Evolutionary conservation across 1,139 yeast species (phyloP).

Genomic region (Trichomonascaceae sp.): DNA sequence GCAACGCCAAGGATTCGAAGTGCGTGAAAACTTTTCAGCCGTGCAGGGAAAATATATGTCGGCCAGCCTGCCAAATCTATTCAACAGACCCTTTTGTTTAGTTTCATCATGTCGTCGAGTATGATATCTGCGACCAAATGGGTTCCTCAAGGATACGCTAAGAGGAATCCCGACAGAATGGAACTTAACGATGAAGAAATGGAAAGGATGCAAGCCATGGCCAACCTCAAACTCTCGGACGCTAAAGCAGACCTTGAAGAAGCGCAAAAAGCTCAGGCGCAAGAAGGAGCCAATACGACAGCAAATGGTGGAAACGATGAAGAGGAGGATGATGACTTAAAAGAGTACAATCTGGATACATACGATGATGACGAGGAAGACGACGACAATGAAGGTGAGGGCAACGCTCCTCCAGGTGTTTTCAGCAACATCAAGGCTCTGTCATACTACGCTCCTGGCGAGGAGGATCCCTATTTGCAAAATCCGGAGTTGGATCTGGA

Average conservation of each 20-base stretch:
- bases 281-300: constrained; percentile 6
- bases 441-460: constrained; percentile 45
- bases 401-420: constrained; percentile 28
- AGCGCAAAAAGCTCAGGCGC: constrained; percentile 20
- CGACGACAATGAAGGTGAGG: constrained; percentile 27
- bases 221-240: constrained; percentile 66
- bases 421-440: constrained; percentile 33
- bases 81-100: too few species aligned
- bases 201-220: constrained; percentile 79
- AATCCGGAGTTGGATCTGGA: constrained; percentile 43
- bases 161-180: constrained; percentile 83
- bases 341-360: constrained; percentile 75
- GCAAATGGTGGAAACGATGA: constrained; percentile 16
- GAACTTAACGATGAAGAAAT: constrained; percentile 86
- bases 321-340: constrained; percentile 48
- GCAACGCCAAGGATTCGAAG: too few species aligned
- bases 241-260: constrained; percentile 50
- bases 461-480: constrained; percentile 56
- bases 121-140: constrained; percentile 91
- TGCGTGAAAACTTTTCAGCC: too few species aligned
- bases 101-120: constrained; percentile 4
- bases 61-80: too few species aligned
- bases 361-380: constrained; percentile 75
- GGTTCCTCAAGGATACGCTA: constrained; percentile 95
- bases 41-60: too few species aligned